These are phyloP conservation scores for Sphaerulina populicola DNA, from an alignment of 2,329 filamentous ascomycete genomes.

Conservation along the genomic window DNA sequence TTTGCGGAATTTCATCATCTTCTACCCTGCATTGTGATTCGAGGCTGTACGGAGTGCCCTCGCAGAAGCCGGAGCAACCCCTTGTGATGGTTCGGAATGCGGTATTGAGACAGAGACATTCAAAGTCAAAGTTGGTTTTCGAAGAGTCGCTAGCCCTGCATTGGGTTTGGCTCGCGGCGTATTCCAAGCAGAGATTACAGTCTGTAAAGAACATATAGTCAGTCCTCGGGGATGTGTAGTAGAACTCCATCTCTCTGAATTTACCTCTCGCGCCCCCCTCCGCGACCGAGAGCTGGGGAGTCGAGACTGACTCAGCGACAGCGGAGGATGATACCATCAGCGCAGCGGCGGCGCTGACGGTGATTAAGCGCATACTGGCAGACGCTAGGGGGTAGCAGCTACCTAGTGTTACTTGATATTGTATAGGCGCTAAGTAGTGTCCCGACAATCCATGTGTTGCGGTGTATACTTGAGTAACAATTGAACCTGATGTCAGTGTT, in stretches of 20 bases:
- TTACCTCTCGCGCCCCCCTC: neutral
- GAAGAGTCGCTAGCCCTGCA: neutral
- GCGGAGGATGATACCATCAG: neutral
- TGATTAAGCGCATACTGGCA: conserved; percentile 1
- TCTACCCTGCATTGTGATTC: too few species aligned
- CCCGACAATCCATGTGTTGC: neutral
- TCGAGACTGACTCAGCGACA: neutral
- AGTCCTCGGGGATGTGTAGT: neutral
- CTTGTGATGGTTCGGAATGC: neutral
- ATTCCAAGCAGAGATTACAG: neutral
- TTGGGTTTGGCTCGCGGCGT: neutral
- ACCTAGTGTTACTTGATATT: conserved; percentile 1
- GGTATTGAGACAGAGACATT: neutral
- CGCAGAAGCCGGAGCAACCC: conserved; percentile 1
- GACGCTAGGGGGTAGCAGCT: neutral
- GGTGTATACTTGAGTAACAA: neutral
- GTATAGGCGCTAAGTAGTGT: conserved; percentile 6
- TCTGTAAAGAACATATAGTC: neutral
- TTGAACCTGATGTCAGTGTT: conserved; percentile 7
- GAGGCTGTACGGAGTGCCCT: neutral
- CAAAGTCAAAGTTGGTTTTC: neutral
- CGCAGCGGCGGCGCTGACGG: neutral
- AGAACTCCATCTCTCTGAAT: too few species aligned
- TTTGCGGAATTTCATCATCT: too few species aligned
- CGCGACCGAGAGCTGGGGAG: neutral